Conservation (phyloP, 2,329 filamentous ascomycete species). For the Hymenoscyphus occultus region DNA sequence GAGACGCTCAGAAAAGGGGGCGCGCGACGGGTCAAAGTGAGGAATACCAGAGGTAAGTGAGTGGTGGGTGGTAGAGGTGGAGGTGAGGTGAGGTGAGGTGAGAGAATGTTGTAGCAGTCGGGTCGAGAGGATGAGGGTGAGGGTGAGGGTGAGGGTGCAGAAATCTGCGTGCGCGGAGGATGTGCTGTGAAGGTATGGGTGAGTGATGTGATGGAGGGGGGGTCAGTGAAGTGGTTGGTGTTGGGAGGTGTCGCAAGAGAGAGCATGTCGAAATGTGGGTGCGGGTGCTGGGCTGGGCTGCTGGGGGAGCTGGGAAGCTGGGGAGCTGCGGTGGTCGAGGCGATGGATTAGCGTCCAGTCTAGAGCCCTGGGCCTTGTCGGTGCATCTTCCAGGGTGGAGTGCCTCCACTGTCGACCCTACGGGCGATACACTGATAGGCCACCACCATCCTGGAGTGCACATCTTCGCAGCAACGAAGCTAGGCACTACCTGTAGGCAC, state of each 20-base stretch:
- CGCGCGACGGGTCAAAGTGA: neutral
- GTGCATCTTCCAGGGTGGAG: too few relatives aligned
- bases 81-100: neutral
- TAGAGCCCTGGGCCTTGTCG: neutral
- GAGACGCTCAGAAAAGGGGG: neutral
- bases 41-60: neutral
- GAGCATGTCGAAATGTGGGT: slow-evolving; percentile 3
- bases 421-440: neutral
- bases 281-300: neutral
- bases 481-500: neutral
- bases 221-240: neutral
- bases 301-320: neutral
- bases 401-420: too few relatives aligned
- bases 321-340: neutral
- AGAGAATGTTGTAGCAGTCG: neutral
- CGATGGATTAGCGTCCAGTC: neutral
- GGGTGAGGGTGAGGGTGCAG: neutral
- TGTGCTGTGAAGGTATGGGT: neutral
- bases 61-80: neutral
- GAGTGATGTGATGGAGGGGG: neutral
- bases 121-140: neutral
- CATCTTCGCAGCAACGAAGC: neutral
- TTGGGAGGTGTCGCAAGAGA: neutral
- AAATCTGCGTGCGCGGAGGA: neutral
- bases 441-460: neutral